These are phyloP conservation scores for Plasmopara viticola DNA, from an alignment of 352 stramenopile species.

Conservation along the genomic window DNA sequence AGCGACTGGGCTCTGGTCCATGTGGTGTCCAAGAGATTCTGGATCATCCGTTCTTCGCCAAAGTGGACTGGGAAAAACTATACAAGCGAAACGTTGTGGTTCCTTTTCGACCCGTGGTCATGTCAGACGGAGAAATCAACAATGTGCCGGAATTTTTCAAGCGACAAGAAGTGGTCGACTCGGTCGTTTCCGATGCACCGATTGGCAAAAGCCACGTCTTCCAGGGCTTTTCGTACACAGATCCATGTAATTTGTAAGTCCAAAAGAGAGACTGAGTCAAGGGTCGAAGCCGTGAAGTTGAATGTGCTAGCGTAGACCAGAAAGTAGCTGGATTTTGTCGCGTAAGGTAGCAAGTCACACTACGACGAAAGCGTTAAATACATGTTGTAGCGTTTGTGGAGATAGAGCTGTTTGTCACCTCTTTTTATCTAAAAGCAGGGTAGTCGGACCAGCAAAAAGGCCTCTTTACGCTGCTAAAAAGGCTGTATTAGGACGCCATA, in stretches of 20 bases:
- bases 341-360: conserved; percentile 30
- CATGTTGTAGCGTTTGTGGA: too few species aligned
- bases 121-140: conserved; percentile 62
- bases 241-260: conserved; percentile 52
- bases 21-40: conserved; percentile 72
- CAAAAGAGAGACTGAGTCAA: conserved; percentile 7
- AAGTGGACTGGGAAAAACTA: conserved; percentile 72
- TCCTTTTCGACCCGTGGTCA: conserved; percentile 62
- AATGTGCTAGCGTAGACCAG: conserved; percentile 23
- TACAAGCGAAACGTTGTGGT: conserved; percentile 66
- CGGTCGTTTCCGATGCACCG: conserved; percentile 44
- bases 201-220: conserved; percentile 70
- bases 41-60: conserved; percentile 77
- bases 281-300: conserved; percentile 12
- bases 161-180: conserved; percentile 70
- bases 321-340: conserved; percentile 12
- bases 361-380: conserved; percentile 4
- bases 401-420: too few species aligned
- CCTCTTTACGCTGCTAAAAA: too few species aligned
- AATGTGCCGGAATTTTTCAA: conserved; percentile 83
- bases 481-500: too few species aligned
- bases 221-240: conserved; percentile 72
- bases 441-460: too few species aligned
- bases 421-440: too few species aligned
- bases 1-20: conserved; percentile 65